Evolutionary conservation across 352 stramenopile genomes (phyloP), one percentile per base, ranked within the genome.

Genomic region (Phytophthora sp.): DNA sequence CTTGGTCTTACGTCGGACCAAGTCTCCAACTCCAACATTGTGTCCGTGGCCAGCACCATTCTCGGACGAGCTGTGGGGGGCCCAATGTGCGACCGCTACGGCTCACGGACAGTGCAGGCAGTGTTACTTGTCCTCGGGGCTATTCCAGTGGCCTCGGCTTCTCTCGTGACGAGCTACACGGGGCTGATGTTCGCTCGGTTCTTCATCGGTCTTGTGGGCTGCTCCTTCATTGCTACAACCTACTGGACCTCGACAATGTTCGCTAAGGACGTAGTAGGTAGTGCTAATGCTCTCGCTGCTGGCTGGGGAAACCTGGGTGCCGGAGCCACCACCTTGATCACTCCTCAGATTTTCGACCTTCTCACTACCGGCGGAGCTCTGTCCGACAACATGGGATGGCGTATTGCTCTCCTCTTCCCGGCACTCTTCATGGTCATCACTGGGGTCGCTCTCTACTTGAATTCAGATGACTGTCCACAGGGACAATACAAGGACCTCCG

Each of bases 181-280:
- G 78, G 70, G 0, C 82, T 98, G 26, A 69, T 88, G 33, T 56
- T 96, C 52, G 73, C 96, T 62, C 89, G 95, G n/a, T 94, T 98
- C 56, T 96, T 97, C 56, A 98, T 98, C 66, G 96, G 95, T 30
- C 66, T 98, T 61, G 89, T 96, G n/a, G 95, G 95, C 41, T 92
- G 82, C 50, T 90, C 90, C 23, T 98, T 99, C 69, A 91, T 98
- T 9, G 89, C 90, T 24, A 98, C 89, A 38, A 90, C 97, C 62
- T 98, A 92, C 70, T 99, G 95, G 95, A 97, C 93, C 0, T 93
- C 84, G 39, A 66, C 85, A 45, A 98, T 98, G 84, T 99, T 99
- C 64, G 83, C 82, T 18, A 96, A 90, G 54, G 76, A 98, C 61
- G 81, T 98, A 38, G 94, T 97, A 7, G 96, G 96, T 49, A 95